Evolutionary conservation across 352 stramenopile species (phyloP), one percentile per base, ranked within the genome.

Genomic region (Heterotrichella gracilis): DNA sequence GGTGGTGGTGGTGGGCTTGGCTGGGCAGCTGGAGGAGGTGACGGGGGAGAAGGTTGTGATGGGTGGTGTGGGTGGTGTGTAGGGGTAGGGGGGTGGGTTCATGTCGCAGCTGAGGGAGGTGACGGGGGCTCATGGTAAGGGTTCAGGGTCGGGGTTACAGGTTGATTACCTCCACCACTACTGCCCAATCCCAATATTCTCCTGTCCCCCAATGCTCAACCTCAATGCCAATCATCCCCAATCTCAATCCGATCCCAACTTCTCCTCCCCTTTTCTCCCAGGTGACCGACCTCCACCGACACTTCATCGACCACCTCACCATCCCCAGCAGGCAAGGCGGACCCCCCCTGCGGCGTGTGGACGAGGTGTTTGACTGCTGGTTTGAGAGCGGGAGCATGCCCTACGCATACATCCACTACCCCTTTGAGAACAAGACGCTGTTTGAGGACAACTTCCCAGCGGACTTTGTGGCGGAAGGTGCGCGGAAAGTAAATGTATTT

Each of bases 361-460:
- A 85, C 0, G 84, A 92, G 66, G 86, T 94, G 3, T 97, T 99
- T 78, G 90, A 98, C 79, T 97, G 91, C 78, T 99, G 93, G 93
- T 99, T 99, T 73, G 93, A 99, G 78, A 95, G 83, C 63, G 93
- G 93, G 1, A 95, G 84, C 24, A 99, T 98, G 92, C 92, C 92
- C 24, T 98, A 99, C 77, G 93, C 93, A 9, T 92, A 99, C 77
- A 83, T 93, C 75, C 92, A 98, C 79, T 98, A 99, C 79, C 93
- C 92, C 68, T 98, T 99, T 78, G 85, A 93, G 20, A 82, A 70
- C 17, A 74, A 76, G 21, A 73, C 75, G 64, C 2, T n/a, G 3
- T 72, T 73, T 67, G 78, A 82, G 66, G 80, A 83, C 0, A 82
- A 82, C 68, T 98, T 98, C 76, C 93, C 92, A 0, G 93, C 93